Evolutionary conservation across 305 asterid species (phyloP), one percentile per base, ranked within the genome.

Genomic region (Fraxinus xanthoxyloides): DNA sequence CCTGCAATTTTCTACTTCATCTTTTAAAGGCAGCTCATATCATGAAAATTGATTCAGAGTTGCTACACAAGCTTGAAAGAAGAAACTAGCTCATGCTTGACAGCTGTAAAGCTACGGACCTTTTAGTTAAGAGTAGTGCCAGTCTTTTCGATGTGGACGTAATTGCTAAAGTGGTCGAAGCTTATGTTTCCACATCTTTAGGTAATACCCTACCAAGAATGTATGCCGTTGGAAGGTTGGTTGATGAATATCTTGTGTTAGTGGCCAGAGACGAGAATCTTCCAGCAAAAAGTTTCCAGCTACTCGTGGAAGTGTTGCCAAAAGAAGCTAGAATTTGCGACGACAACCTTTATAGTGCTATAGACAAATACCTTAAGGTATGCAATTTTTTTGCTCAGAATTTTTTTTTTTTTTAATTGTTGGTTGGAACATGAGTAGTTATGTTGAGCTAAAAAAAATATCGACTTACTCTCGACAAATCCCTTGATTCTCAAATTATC

Each of bases 1-100:
- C 87, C 78, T 81, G 84, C 80, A 86, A 84, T 82, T 86, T 86
- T 81, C 87, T 81, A 63, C 87, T 86, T 72, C 85, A 86, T 23
- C 87, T 86, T 30, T 59, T 76, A 67, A 86, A 84, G 80, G 56
- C 79, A 32, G 85, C 82, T 15, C 72, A 35, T 40, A 36, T 84
- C 7, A 70, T 86, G 85, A 80, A 78, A 75, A 80, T 79, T 21
- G 31, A 72, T 19, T 35, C 84, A 8, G 83, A 80, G 67, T 56
- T 82, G 31, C 54, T 81, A 17, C 38, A 56, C 48, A 86, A 76
- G 3, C 82, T 86, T 5, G 70, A 84, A 13, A 84, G 15, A 75
- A 86, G 85, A 82, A 79, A 70, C 31, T 85, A 80, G 30, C 69
- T 72, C 38, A 43, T 65, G 81, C 7, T 84, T 32, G 85, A 86